Percentiles rank a stretch among this genome's conserved stretches.
These are phyloP conservation scores for Diplogelasinospora grovesii DNA, from an alignment of 495 filamentous ascomycete species.

Conservation along the genomic window DNA sequence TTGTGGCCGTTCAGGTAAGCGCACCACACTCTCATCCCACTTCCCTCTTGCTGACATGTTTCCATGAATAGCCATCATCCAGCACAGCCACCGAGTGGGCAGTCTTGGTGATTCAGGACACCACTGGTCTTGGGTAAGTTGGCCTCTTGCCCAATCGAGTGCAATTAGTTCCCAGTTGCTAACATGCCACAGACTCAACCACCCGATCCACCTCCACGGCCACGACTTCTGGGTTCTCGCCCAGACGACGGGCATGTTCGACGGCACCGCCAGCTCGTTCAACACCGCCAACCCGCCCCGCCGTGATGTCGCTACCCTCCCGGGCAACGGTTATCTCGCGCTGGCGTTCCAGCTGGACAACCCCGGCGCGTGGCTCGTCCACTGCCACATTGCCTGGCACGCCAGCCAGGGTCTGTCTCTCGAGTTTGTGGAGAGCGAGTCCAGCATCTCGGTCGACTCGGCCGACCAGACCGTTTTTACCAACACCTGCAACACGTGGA, in stretches of 20 bases:
- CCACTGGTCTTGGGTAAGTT: conserved; percentile 3
- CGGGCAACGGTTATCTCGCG: conserved; percentile 38
- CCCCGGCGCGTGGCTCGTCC: conserved; percentile 21
- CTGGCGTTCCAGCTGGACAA: conserved; percentile 55
- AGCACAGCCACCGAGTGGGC: conserved; percentile 9
- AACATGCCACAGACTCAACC: conserved; percentile 6
- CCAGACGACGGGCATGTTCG: conserved; percentile 3
- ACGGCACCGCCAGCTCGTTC: conserved; percentile 4
- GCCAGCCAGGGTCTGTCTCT: conserved; percentile 15
- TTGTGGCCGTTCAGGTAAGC: conserved; percentile 13
- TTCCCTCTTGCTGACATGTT: not conserved
- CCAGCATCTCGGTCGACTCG: not conserved
- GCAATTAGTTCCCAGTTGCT: not conserved
- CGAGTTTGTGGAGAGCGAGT: conserved; percentile 13
- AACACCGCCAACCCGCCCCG: conserved; percentile 44
- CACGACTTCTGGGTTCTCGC: conserved; percentile 18
- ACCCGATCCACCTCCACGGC: conserved; percentile 23
- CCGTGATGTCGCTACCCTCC: conserved; percentile 53
- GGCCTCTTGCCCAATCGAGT: not conserved
- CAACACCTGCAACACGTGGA: conserved; percentile 7
- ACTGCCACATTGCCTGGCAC: conserved; percentile 24
- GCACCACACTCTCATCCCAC: not conserved
- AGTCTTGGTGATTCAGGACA: conserved; percentile 19
- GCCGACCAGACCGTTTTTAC: not conserved
- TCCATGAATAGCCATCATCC: too few species aligned